A percentile compares a stretch with the other conserved stretches of the same genome.
phyloP scores from a whole-genome alignment of 148 eudicot genomes.

The Persicaria maculosa region DNA sequence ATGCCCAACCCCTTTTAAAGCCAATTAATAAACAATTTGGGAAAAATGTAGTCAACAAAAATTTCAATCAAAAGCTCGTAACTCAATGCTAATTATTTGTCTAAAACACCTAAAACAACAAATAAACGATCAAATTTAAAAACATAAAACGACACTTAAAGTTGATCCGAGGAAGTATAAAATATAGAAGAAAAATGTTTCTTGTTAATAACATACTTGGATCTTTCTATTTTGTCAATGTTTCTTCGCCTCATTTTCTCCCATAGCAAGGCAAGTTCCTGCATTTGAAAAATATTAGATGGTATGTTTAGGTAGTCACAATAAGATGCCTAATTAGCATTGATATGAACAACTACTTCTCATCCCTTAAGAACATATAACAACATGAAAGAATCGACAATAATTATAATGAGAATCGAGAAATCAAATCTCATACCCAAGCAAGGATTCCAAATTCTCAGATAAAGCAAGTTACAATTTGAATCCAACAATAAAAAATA shows the following conservation, averaged over 20 bases:
- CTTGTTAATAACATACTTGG: slow-evolving; percentile 43
- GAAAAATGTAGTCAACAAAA: too few species aligned
- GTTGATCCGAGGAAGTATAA: too few species aligned
- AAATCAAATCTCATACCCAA: background rate
- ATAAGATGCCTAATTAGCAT: background rate
- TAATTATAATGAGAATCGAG: background rate
- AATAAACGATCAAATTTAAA: too few species aligned
- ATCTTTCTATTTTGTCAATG: slow-evolving; percentile 73
- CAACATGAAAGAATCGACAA: background rate
- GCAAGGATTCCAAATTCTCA: background rate
- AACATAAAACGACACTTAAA: too few species aligned
- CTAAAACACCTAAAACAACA: too few species aligned
- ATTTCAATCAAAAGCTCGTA: too few species aligned
- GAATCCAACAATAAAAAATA: background rate
- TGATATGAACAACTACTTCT: background rate
- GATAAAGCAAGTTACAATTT: background rate
- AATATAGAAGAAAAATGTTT: background rate
- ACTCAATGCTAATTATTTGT: too few species aligned
- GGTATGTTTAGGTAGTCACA: slow-evolving; percentile 2
- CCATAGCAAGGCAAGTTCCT: slow-evolving; percentile 93
- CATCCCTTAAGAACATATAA: background rate
- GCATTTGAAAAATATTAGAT: background rate
- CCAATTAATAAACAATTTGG: too few species aligned
- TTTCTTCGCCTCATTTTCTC: slow-evolving; percentile 95
- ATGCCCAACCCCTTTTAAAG: background rate